Conservation (phyloP, 2,329 filamentous ascomycete species). For the Allantophomopsis lycopodina region DNA sequence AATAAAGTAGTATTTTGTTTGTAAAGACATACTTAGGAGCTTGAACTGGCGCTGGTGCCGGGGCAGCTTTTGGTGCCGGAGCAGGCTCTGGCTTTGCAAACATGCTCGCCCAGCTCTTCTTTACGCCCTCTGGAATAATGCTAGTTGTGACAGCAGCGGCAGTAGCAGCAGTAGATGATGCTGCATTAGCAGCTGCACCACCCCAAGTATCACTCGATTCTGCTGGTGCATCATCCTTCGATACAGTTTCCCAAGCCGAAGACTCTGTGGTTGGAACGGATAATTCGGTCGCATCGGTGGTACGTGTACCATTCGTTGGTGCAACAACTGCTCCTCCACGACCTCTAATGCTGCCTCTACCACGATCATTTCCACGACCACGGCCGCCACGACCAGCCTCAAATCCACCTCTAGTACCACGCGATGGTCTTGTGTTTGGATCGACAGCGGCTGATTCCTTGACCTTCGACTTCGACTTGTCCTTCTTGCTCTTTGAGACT, state of each 20-base stretch:
- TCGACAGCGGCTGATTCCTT: conserved; percentile 39
- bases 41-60: conserved; percentile 18
- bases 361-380: conserved; percentile 47
- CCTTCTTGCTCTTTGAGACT: conserved; percentile 70
- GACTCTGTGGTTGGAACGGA: conserved; percentile 62
- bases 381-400: conserved; percentile 49
- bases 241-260: conserved; percentile 26
- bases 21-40: neutral
- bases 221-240: conserved; percentile 12
- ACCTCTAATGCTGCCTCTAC: conserved; percentile 39
- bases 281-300: conserved; percentile 38
- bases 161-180: conserved; percentile 23
- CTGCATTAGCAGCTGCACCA: conserved; percentile 21
- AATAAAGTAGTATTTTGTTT: too few relatives aligned
- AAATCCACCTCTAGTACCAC: conserved; percentile 43
- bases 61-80: conserved; percentile 32
- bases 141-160: conserved; percentile 20
- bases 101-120: conserved; percentile 66
- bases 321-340: conserved; percentile 41
- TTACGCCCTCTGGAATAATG: conserved; percentile 22
- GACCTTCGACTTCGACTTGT: conserved; percentile 56
- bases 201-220: conserved; percentile 19
- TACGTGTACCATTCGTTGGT: conserved; percentile 46
- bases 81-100: conserved; percentile 44
- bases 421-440: conserved; percentile 32